Conservation (phyloP, 129 eudicot species). For the Flaveria linearis region DNA sequence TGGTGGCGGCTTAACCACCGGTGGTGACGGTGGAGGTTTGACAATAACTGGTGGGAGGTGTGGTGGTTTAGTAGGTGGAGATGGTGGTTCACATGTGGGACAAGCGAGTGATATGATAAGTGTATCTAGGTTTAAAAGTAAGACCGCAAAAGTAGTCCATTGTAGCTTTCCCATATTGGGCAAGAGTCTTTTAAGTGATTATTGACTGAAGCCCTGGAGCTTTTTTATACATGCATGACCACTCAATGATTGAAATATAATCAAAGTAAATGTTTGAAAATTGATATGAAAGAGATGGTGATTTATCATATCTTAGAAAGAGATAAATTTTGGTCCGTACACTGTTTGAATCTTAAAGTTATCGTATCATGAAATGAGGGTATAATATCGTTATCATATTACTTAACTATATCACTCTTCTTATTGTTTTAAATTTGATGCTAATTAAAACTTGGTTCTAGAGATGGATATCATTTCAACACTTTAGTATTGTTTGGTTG, state of each 20-base stretch:
- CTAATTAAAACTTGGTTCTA: too few species aligned
- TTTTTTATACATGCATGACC: constrained; percentile 27
- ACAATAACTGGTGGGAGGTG: constrained; percentile 18
- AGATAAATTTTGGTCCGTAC: background rate
- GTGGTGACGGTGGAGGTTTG: constrained; percentile 32
- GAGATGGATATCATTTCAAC: too few species aligned
- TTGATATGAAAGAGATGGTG: background rate
- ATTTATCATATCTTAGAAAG: background rate
- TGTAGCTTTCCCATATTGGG: constrained; percentile 32
- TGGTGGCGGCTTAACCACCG: background rate
- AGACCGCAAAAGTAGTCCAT: constrained; percentile 10
- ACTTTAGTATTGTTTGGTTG: too few species aligned
- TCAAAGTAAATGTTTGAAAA: background rate
- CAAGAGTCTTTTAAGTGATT: constrained; percentile 22
- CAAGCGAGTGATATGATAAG: constrained; percentile 25
- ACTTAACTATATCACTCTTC: too few species aligned
- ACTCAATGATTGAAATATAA: constrained; percentile 6
- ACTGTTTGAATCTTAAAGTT: constrained; percentile 6
- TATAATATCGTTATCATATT: too few species aligned
- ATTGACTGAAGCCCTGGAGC: constrained; percentile 8
- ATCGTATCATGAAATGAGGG: background rate
- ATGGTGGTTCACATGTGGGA: constrained; percentile 39
- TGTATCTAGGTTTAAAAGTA: constrained; percentile 23
- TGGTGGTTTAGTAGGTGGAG: constrained; percentile 32
- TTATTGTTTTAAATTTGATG: too few species aligned